Conservation (phyloP, 345 rosid species). For the Camelina sativa region DNA sequence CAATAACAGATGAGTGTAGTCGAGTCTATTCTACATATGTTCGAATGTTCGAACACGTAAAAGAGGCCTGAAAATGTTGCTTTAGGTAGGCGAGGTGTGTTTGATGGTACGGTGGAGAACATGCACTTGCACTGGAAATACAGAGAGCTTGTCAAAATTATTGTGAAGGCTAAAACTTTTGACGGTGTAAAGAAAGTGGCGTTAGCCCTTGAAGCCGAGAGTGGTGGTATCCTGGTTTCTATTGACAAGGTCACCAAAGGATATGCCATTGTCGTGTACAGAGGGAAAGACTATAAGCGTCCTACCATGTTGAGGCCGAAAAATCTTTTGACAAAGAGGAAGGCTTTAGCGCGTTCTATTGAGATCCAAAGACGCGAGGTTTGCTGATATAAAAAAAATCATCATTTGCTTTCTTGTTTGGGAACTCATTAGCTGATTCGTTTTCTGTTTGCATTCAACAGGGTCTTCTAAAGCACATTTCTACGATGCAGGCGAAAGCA, state of each 20-base stretch:
- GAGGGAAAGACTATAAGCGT: conserved; percentile 84
- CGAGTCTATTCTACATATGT: not conserved
- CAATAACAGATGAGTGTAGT: not conserved
- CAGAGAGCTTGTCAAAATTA: conserved; percentile 81
- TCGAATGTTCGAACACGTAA: conserved; percentile 19
- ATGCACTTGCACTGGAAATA: conserved; percentile 99
- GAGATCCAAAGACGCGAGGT: conserved; percentile 98
- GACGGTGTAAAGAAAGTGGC: conserved; percentile 87
- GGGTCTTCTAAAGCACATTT: conserved; percentile 77
- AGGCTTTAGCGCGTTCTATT: conserved; percentile 94
- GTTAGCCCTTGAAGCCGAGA: conserved; percentile 93
- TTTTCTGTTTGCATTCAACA: conserved; percentile 51
- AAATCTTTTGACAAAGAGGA: conserved; percentile 93
- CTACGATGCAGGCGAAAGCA: conserved; percentile 57
- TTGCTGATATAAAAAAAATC: not conserved
- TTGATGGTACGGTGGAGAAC: conserved; percentile 95
- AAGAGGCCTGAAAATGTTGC: conserved; percentile 25
- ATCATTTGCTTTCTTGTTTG: conserved; percentile 14
- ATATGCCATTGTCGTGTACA: conserved; percentile 75
- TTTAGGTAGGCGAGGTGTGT: conserved; percentile 94
- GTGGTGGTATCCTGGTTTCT: conserved; percentile 88
- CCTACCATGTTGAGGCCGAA: conserved; percentile 82
- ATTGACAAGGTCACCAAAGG: conserved; percentile 91
- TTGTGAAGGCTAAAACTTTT: conserved; percentile 72
- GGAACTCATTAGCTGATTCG: conserved; percentile 26